Base-by-base conservation (phyloP, 2,329 filamentous ascomycete genomes). In the Fonsecaea pugnacius region DNA sequence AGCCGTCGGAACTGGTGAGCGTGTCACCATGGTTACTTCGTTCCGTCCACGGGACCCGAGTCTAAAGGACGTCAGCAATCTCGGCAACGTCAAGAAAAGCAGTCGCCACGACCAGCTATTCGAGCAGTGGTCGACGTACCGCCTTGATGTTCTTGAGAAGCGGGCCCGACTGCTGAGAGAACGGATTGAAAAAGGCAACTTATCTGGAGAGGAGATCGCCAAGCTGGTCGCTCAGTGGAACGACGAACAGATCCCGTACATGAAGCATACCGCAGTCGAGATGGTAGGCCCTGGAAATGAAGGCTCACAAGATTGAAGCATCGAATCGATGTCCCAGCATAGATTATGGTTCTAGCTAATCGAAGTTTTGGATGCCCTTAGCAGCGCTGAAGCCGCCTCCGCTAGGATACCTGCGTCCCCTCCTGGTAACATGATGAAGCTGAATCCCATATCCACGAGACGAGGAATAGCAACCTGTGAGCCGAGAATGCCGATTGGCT, bases 1-100 rank as follows among this genome's bases (percentile, higher is more conserved):
- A n/a, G 70, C 72, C 5, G 67, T 66, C 10, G 71, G 72, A 2
- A 66, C 67, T 1, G 60, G 64, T 7, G 73, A 74, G 56, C 69
- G 73, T 5, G 71, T 74, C 43, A 70, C 69, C 4, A 72, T 69
- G 18, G 70, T 74, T 10, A 73, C 72, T 40, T 72, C 72, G 7
- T 73, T 72, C 38, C 69, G 73, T 2, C 66, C 73, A 4, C 66
- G 54, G 27, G 61, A 64, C 32, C 63, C 63, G 6, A 59, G 12
- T 35, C 40, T 59, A 24, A 55, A 55, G 51, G 63, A 66, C 18
- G 50, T 63, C 10, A 62, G 58, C 60, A 59, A 62, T 43, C 56
- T 66, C 4, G 60, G 63, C 12, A 62, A 59, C 36, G 63, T 66
- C 53, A 62, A 63, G 60, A 46, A 43, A 27, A 66, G 55, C 51